phyloP scores from a whole-genome alignment of 2,329 filamentous ascomycete genomes.

The Nakataea oryzae region DNA sequence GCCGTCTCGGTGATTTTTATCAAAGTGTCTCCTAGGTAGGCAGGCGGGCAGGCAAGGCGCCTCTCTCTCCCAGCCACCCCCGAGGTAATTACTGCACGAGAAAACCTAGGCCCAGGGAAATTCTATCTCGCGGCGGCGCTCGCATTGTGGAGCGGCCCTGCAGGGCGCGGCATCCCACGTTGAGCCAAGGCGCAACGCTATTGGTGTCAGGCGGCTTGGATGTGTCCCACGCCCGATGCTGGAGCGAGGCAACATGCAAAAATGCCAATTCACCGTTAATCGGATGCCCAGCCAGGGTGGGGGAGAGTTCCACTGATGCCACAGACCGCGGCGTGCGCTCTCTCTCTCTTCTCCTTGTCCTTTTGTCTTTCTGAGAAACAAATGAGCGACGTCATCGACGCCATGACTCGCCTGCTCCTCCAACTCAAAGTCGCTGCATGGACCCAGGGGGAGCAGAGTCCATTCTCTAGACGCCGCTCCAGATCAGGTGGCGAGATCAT shows the following conservation, averaged over 20 bases:
- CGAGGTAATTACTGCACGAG: neutral
- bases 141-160: neutral
- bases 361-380: too few relatives aligned
- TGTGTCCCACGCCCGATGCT: neutral
- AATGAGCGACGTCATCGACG: neutral
- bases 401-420: neutral
- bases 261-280: neutral
- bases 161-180: neutral
- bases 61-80: too few relatives aligned
- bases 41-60: too few relatives aligned
- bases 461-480: neutral
- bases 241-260: neutral
- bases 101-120: neutral
- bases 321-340: neutral
- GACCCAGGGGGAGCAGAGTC: neutral
- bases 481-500: too few relatives aligned
- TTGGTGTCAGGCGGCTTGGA: neutral
- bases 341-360: too few relatives aligned
- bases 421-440: neutral
- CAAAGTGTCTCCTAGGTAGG: neutral
- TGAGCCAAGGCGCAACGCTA: neutral
- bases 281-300: neutral
- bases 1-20: neutral
- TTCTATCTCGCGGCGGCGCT: neutral
- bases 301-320: neutral